A percentile compares a stretch with the other conserved stretches of the same genome.
These are phyloP conservation scores for Chaetomium sp. DNA, from an alignment of 2,329 filamentous ascomycete genomes.

Conservation along the genomic window DNA sequence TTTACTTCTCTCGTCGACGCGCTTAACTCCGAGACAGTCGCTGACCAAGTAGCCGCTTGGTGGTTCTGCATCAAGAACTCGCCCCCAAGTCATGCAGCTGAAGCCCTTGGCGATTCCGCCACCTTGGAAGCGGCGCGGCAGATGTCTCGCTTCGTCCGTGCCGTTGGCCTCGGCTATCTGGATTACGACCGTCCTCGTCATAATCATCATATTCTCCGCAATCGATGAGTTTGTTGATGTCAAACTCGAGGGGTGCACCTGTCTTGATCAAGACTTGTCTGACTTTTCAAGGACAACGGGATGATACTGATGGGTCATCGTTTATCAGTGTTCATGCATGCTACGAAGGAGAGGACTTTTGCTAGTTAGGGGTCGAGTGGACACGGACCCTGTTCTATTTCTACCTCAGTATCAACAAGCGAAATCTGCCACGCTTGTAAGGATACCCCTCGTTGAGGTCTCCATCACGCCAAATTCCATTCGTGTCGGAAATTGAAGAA, in stretches of 20 bases:
- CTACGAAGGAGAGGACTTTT: background rate
- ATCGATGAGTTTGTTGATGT: background rate
- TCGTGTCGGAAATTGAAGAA: slow-evolving; percentile 3
- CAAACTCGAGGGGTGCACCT: background rate
- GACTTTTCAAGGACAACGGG: background rate
- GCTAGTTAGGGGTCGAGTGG: background rate
- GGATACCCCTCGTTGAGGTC: background rate
- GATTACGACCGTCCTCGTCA: background rate
- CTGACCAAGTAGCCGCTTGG: background rate
- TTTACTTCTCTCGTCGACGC: background rate
- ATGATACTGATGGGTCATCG: background rate
- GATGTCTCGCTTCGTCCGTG: slow-evolving; percentile 3
- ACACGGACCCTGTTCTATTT: background rate
- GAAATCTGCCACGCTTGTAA: background rate
- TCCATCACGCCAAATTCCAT: background rate
- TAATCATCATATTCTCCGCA: background rate
- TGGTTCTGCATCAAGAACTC: background rate
- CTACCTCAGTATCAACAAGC: background rate
- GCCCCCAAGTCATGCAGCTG: background rate
- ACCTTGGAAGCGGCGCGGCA: background rate
- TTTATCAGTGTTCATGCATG: background rate
- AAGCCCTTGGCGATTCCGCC: slow-evolving; percentile 1
- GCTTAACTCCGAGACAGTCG: background rate
- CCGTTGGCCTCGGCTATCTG: background rate
- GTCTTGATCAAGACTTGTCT: background rate